Conservation (phyloP, 148 eudicot species). For the Rhododendron kiyosumense region DNA sequence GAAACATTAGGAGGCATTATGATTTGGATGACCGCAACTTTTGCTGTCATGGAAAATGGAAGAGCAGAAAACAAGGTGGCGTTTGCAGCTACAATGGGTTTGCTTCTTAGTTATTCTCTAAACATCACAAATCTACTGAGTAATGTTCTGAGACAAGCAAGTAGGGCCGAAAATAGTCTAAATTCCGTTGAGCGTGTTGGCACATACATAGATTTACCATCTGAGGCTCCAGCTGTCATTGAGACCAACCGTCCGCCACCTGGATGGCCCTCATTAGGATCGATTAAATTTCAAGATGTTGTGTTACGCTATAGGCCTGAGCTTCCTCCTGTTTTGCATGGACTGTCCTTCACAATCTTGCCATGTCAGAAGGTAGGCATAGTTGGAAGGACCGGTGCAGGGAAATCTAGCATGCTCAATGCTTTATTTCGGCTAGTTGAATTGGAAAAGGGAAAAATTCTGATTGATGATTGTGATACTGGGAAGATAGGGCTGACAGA, state of each 20-base stretch:
- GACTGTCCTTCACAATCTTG: conserved; percentile 44
- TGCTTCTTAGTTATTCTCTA: conserved; percentile 59
- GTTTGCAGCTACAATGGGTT: conserved; percentile 55
- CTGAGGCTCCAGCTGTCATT: conserved; percentile 45
- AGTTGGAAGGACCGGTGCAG: conserved; percentile 81
- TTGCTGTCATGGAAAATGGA: conserved; percentile 53
- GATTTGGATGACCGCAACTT: conserved; percentile 64
- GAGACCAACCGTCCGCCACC: conserved; percentile 39
- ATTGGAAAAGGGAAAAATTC: conserved; percentile 57
- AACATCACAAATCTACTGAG: conserved; percentile 52
- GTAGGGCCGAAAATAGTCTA: conserved; percentile 60
- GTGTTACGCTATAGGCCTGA: conserved; percentile 54
- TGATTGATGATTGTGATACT: conserved; percentile 53
- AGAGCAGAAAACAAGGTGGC: conserved; percentile 39
- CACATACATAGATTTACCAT: conserved; percentile 51
- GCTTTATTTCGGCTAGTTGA: conserved; percentile 78
- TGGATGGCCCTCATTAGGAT: conserved; percentile 55
- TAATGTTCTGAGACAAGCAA: conserved; percentile 50
- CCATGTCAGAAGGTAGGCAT: conserved; percentile 63
- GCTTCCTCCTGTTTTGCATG: conserved; percentile 45
- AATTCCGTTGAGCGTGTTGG: conserved; percentile 63
- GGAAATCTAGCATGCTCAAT: conserved; percentile 74
- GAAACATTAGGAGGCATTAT: conserved; percentile 55
- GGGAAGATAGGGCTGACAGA: conserved; percentile 58
- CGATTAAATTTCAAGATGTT: conserved; percentile 39